phyloP scores from a whole-genome alignment of 2,329 filamentous ascomycete species.

The Boeremia exigua region DNA sequence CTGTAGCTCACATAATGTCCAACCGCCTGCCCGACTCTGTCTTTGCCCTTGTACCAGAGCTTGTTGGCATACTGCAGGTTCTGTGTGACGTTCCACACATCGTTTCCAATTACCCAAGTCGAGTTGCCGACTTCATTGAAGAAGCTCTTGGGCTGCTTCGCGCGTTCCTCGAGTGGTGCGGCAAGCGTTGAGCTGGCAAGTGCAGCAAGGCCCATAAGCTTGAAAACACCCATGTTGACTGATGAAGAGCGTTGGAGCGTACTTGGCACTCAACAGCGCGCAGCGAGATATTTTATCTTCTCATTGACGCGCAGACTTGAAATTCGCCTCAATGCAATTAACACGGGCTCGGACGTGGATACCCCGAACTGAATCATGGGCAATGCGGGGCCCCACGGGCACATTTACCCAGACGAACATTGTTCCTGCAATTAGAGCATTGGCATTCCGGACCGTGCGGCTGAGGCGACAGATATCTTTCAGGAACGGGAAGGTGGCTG shows the following conservation, averaged over 20 bases:
- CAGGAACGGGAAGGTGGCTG: conserved; percentile 24
- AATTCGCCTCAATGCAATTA: not conserved
- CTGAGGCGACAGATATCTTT: conserved; percentile 3
- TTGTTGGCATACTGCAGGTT: conserved; percentile 48
- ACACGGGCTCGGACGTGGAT: conserved; percentile 22
- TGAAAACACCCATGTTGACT: conserved; percentile 23
- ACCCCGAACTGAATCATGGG: conserved; percentile 23
- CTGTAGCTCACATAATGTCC: conserved; percentile 57
- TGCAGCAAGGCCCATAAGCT: conserved; percentile 24
- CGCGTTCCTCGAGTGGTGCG: conserved; percentile 28
- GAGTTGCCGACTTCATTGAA: conserved; percentile 41
- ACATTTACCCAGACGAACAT: conserved; percentile 17
- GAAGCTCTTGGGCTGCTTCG: conserved; percentile 40
- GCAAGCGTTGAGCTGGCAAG: conserved; percentile 19
- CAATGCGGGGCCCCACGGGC: conserved; percentile 21
- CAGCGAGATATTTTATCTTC: conserved; percentile 11
- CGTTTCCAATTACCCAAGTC: conserved; percentile 50
- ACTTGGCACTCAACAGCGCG: conserved; percentile 4
- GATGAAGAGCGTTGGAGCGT: not conserved
- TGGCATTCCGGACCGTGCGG: conserved; percentile 9
- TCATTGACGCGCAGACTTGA: not conserved
- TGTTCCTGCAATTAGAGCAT: conserved; percentile 34
- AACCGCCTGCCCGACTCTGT: conserved; percentile 50
- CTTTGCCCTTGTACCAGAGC: conserved; percentile 51
- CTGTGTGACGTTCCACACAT: conserved; percentile 52